Evolutionary conservation across 352 stramenopile species (phyloP).

Genomic region (Blastocystis sp.): DNA sequence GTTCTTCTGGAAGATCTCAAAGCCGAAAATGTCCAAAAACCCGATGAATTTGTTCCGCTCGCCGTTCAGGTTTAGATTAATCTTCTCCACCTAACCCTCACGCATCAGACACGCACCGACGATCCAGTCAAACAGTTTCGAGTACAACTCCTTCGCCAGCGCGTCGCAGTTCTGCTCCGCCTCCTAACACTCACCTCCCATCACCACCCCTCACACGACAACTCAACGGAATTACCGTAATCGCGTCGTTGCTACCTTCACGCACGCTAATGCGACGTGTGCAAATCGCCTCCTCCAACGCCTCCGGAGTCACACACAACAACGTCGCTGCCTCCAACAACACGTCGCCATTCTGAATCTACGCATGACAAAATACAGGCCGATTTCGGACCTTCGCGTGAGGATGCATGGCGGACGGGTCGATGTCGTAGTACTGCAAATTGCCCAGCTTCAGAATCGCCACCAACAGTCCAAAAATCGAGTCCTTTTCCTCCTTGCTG

Average conservation of each 20-base stretch:
- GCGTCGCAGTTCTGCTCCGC: conserved; percentile 87
- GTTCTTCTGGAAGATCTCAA: conserved; percentile 91
- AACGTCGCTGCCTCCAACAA: conserved; percentile 84
- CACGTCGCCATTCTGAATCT: conserved; percentile 77
- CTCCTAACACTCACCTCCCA: conserved; percentile 74
- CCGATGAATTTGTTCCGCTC: conserved; percentile 80
- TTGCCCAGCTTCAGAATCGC: conserved; percentile 92
- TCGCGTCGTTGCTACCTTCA: conserved; percentile 87
- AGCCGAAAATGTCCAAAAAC: conserved; percentile 91
- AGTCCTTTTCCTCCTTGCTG: conserved; percentile 84
- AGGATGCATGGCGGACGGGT: conserved; percentile 78
- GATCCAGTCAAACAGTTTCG: conserved; percentile 92
- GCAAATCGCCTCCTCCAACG: conserved; percentile 87
- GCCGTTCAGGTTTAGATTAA: conserved; percentile 74
- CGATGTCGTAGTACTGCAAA: conserved; percentile 84
- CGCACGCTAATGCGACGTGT: conserved; percentile 89
- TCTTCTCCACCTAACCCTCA: conserved; percentile 75
- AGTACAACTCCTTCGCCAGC: conserved; percentile 91
- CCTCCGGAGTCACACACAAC: conserved; percentile 84
- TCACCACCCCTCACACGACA: background rate
- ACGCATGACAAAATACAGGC: conserved; percentile 78
- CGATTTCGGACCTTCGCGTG: conserved; percentile 80
- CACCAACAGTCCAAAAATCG: conserved; percentile 87
- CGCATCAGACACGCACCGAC: conserved; percentile 82
- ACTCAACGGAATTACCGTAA: conserved; percentile 71